Evolutionary conservation across 1,139 yeast genomes (phyloP), one percentile per base, ranked within the genome.

Genomic region (Meyerozyma carpophila): DNA sequence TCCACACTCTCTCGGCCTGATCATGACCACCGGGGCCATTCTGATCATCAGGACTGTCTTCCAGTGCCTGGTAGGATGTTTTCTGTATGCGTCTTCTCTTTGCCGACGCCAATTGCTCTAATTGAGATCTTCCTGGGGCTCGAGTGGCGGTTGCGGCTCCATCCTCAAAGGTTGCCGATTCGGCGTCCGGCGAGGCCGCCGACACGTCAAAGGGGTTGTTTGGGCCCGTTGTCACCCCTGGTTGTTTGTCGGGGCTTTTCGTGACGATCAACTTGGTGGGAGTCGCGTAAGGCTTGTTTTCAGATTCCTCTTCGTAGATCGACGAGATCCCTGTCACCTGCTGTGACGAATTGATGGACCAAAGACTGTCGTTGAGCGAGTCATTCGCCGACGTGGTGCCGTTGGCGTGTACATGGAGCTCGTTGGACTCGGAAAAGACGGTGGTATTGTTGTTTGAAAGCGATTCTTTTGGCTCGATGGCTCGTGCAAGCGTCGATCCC

Each of bases 61-160:
- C 25, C 4, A 21, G n/a, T 5, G 20, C 20, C 39, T 37, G 18
- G 21, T 9, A 25, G 20, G 21, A 18, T 9, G 26, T 14, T 13
- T 20, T 21, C 14, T 24, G 10, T 3, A 34, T 34, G 25, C 26
- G 25, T 34, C 37, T 18, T 11, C 37, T 11, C 14, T 34, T 34
- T 4, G 75, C 75, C 6, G 75, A 68, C 9, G 62, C 67, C 43
- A 70, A 62, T 16, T 62, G 57, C 41, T 66, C 73, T 36, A 70
- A 65, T 46, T 62, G 65, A 2, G 72, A 59, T 27, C 77, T 77
- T 37, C 69, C 57, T 8, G 66, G 59, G 45, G 65, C 68, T 1
- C 76, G 77, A 3, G 76, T 64, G 34, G 58, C 67, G 6, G 51
- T 50, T 6, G 55, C 28, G 10, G 18, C 36, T 16, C 40, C 44